Percentiles rank a stretch among this genome's conserved stretches.
These are phyloP conservation scores for Solanum chaucha DNA, from an alignment of 257 asterid species.

Conservation along the genomic window DNA sequence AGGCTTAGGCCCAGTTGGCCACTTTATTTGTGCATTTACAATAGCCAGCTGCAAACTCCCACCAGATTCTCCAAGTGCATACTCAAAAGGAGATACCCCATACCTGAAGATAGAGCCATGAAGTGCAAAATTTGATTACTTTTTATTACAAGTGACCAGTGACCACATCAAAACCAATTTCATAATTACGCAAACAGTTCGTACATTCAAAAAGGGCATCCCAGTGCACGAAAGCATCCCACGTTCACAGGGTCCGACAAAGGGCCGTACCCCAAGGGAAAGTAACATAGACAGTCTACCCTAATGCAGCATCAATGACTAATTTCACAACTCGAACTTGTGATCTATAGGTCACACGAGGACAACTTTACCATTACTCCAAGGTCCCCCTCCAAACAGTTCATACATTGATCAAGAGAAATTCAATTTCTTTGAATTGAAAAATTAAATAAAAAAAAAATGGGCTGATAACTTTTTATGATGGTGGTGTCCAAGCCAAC, in stretches of 20 bases:
- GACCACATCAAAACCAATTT: neutral
- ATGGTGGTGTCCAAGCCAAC: neutral
- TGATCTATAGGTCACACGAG: neutral
- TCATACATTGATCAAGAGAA: neutral
- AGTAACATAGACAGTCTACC: neutral
- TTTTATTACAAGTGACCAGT: neutral
- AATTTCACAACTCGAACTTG: neutral
- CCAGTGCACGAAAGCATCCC: neutral
- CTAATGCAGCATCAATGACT: neutral
- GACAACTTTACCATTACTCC: neutral
- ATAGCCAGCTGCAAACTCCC: slow-evolving; percentile 92
- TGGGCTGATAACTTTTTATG: neutral
- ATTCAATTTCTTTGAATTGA: neutral
- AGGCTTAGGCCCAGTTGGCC: slow-evolving; percentile 82
- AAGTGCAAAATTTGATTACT: neutral
- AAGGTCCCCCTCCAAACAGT: neutral
- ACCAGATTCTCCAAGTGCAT: slow-evolving; percentile 84
- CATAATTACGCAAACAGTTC: neutral
- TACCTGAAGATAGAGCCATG: slow-evolving; percentile 41
- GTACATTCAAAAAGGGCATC: neutral
- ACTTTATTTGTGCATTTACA: slow-evolving; percentile 81
- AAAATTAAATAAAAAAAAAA: neutral
- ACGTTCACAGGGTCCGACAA: neutral
- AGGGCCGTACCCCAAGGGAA: neutral
- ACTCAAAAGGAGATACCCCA: slow-evolving; percentile 89